phyloP scores from a whole-genome alignment of 176 grass and related monocot genomes.

The Puccinellia tenuiflora region DNA sequence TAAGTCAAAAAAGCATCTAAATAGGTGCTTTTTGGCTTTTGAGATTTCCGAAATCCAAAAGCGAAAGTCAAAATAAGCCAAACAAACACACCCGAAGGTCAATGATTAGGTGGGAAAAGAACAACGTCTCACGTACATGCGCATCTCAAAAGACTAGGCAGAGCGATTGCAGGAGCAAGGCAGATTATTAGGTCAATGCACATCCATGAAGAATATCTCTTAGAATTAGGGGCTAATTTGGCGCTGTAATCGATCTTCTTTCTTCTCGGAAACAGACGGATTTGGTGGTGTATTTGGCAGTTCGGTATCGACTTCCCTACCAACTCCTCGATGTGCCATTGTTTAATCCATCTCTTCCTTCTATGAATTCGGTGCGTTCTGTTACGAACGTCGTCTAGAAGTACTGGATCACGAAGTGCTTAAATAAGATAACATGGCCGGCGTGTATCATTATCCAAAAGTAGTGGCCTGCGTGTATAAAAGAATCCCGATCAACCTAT shows the following conservation, averaged over 20 bases:
- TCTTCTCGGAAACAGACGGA: too few relatives aligned
- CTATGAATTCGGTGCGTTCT: not conserved
- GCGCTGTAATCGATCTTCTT: too few relatives aligned
- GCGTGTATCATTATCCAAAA: not conserved
- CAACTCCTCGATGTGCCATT: not conserved
- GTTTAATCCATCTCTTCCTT: not conserved
- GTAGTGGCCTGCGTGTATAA: not conserved
- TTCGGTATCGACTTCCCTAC: not conserved
- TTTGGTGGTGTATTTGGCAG: not conserved
- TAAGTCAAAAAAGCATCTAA: too few relatives aligned
- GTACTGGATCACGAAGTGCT: not conserved
- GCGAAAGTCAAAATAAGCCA: too few relatives aligned
- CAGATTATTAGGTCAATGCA: slow-evolving; percentile 7
- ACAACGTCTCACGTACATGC: not conserved
- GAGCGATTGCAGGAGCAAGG: not conserved
- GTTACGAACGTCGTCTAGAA: not conserved
- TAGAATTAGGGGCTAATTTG: not conserved
- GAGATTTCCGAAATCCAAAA: too few relatives aligned
- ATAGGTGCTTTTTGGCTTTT: too few relatives aligned
- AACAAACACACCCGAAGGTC: too few relatives aligned
- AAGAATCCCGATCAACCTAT: not conserved
- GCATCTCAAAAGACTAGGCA: not conserved
- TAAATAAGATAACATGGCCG: not conserved
- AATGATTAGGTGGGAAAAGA: slow-evolving; percentile 29
- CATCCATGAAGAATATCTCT: not conserved